Percentiles rank a stretch among this genome's conserved stretches.
phyloP scores from a whole-genome alignment of 176 grass and related monocot species.

The Avena sativa region DNA sequence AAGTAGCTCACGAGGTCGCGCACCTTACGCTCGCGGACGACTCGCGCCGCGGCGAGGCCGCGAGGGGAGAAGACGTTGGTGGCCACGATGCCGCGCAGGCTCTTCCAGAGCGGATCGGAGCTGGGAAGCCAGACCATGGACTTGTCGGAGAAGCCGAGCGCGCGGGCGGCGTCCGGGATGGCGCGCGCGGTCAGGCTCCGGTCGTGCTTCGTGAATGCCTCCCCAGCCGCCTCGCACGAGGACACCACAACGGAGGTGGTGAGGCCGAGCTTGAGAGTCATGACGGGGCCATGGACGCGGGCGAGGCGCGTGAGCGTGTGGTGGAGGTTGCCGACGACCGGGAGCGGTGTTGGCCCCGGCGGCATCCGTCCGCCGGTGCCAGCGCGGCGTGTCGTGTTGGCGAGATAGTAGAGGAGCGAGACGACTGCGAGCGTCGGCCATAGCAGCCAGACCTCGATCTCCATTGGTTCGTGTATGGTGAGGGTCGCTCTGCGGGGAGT shows the following conservation, averaged over 20 bases:
- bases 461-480: not conserved
- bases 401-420: not conserved
- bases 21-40: conserved; percentile 26
- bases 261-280: not conserved
- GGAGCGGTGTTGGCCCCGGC: not conserved
- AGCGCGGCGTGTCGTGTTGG: not conserved
- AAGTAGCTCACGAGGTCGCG: conserved; percentile 17
- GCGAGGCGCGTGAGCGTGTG: not conserved
- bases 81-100: conserved; percentile 29
- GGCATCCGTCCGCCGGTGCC: not conserved
- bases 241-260: conserved; percentile 3
- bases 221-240: not conserved
- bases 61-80: conserved; percentile 34
- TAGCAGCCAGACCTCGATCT: not conserved
- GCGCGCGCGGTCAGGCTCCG: conserved; percentile 27
- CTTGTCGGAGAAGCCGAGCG: not conserved
- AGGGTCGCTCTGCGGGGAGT: not conserved
- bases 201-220: not conserved
- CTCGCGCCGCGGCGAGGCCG: conserved; percentile 22
- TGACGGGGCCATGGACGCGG: not conserved
- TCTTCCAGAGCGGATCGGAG: conserved; percentile 32
- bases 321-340: not conserved
- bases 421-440: not conserved
- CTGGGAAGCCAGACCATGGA: conserved; percentile 41
- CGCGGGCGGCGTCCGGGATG: conserved; percentile 23